Evolutionary conservation across 164 flowering plant species (phyloP).

Genomic region (Liriodendron chinense): DNA sequence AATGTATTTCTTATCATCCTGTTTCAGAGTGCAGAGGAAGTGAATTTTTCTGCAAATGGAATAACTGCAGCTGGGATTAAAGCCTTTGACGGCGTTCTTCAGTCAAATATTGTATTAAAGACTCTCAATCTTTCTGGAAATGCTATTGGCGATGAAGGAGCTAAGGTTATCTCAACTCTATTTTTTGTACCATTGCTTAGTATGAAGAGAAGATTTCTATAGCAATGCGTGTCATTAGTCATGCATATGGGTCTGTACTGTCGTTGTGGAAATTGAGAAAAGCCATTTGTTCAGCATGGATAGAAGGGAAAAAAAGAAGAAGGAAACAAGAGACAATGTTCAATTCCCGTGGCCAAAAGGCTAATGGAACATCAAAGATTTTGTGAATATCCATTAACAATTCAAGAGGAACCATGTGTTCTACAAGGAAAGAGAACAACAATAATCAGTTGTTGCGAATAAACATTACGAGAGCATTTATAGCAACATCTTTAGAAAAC

Average conservation of each 20-base stretch:
- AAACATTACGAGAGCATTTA: too few species aligned
- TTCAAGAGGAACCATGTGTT: too few species aligned
- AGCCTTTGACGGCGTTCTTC: conserved; percentile 94
- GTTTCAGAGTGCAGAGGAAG: conserved; percentile 78
- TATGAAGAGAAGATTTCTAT: neutral
- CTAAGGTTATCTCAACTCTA: conserved; percentile 46
- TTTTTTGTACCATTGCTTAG: neutral
- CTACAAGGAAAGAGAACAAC: too few species aligned
- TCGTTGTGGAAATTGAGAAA: neutral
- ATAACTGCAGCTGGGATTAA: conserved; percentile 85
- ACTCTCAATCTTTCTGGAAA: conserved; percentile 93
- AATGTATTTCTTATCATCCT: conserved; percentile 9
- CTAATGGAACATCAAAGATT: too few species aligned
- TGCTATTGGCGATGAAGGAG: conserved; percentile 94
- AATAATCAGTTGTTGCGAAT: too few species aligned
- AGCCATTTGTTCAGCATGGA: neutral
- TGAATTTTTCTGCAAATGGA: conserved; percentile 91
- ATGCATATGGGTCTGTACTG: too few species aligned
- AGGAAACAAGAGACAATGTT: neutral
- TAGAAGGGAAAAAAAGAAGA: neutral
- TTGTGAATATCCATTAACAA: too few species aligned
- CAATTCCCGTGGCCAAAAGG: neutral
- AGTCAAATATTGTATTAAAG: conserved; percentile 67
- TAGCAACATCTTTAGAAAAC: too few species aligned
- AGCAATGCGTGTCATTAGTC: neutral